These are phyloP conservation scores for Euphorbia tirucalli DNA, from an alignment of 345 rosid species.

Conservation along the genomic window DNA sequence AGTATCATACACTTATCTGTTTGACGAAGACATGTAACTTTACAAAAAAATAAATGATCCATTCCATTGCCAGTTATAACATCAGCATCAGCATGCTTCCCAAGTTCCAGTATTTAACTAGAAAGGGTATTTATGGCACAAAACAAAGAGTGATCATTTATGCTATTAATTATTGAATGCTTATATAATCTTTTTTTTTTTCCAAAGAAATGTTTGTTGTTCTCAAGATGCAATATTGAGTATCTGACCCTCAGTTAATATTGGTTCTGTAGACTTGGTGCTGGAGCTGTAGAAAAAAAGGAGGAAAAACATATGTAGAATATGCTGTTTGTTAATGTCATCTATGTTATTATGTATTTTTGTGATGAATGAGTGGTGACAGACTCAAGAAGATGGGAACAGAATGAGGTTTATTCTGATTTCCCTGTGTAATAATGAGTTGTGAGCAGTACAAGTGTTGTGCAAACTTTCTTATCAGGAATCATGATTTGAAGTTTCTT, in stretches of 20 bases:
- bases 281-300: constrained; percentile 68
- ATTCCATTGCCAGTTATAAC: background rate
- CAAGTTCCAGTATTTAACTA: background rate
- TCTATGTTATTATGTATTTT: constrained; percentile 33
- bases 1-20: background rate
- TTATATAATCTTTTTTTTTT: background rate
- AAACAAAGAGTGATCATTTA: background rate
- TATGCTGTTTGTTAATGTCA: constrained; percentile 27
- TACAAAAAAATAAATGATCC: background rate
- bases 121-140: background rate
- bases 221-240: background rate
- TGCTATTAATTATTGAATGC: background rate
- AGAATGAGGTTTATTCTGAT: constrained; percentile 26
- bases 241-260: constrained; percentile 24
- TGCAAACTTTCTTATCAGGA: constrained; percentile 22
- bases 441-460: constrained; percentile 11
- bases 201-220: background rate
- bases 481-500: background rate
- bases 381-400: constrained; percentile 23
- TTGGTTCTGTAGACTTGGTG: constrained; percentile 67
- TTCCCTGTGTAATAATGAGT: constrained; percentile 37
- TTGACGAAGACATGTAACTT: background rate
- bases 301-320: constrained; percentile 5
- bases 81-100: background rate
- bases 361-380: constrained; percentile 25